Evolutionary conservation across 495 filamentous ascomycete species (phyloP), one percentile per base, ranked within the genome.

Genomic region (Geoglossum glabrum): DNA sequence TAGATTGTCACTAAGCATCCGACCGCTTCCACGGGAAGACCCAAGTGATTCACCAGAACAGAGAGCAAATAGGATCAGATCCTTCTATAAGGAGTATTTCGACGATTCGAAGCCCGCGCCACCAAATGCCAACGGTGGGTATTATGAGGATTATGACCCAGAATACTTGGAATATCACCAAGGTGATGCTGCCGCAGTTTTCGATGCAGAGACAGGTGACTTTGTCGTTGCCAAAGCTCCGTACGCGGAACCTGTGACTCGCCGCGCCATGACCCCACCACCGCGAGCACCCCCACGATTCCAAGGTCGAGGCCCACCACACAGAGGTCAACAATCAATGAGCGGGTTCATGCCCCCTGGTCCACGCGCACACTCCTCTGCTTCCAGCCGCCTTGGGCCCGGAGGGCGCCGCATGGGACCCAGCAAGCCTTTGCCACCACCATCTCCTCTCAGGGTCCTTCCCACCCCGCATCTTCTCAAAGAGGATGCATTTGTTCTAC

Each of bases 1-100:
- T 47, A 81, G 90, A 59, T 70, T 93, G 59, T 95, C 89, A 11
- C 84, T 96, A 65, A 88, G 90, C 27, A 78, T 94, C 64, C 83
- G 93, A n/a, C 92, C 92, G 47, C 77, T 98, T 34, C 92, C 92
- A 3, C 87, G 88, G 55, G 85, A 90, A 63, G 84, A 86, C 34
- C 86, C 88, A n/a, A 68, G 74, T 30, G 85, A 88, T 61, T 86
- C 94, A 65, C 86, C 92, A 1, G 92, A 97, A 71, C 80, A 90
- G 70, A 80, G 92, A 66, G 92, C 92, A 60, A 96, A 95, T 71
- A 80, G 93, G 25, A 97, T 98, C 61, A 80, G 92, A 62, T 97
- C 93, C 26, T 98, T 98, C 72, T 98, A 98, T 72, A 95, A 95
- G 68, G 92, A 97, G 69, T 97, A 97, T 69, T 98, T 98, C 60